phyloP scores from a whole-genome alignment of 75 land plant species.

The Selaginella moellendorffii region DNA sequence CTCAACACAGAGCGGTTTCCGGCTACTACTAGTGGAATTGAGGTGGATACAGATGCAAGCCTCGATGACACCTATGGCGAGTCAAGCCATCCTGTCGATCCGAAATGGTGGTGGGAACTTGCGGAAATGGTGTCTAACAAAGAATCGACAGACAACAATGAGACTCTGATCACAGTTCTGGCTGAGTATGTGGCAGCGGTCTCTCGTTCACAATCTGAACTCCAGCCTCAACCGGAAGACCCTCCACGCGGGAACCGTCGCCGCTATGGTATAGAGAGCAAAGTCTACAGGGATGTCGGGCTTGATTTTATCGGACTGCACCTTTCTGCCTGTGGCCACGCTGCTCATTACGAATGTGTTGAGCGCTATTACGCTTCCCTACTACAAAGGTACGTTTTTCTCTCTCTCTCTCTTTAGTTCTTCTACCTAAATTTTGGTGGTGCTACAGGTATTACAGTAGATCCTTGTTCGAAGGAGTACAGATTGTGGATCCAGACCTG shows the following conservation, averaged over 20 bases:
- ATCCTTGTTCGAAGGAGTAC: conserved; percentile 70
- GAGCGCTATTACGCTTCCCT: conserved; percentile 72
- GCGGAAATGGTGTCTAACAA: conserved; percentile 26
- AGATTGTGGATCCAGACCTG: conserved; percentile 73
- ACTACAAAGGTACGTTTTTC: conserved; percentile 76
- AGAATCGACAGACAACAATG: conserved; percentile 3
- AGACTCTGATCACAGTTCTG: conserved; percentile 21
- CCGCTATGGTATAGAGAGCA: conserved; percentile 14
- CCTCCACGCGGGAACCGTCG: conserved; percentile 5
- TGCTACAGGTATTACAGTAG: conserved; percentile 50
- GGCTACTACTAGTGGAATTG: not conserved
- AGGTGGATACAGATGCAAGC: not conserved
- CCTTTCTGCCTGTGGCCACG: conserved; percentile 96
- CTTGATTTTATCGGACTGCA: conserved; percentile 73
- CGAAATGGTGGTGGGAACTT: conserved; percentile 17
- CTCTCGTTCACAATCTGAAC: conserved; percentile 16
- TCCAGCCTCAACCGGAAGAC: conserved; percentile 17
- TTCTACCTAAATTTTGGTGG: not conserved
- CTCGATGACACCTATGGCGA: conserved; percentile 44
- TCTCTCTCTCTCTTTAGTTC: no score
- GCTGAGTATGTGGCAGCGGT: conserved; percentile 44
- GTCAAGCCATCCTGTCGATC: not conserved
- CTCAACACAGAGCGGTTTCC: not conserved
- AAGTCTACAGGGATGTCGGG: conserved; percentile 31
- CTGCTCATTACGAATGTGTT: conserved; percentile 82